Evolutionary conservation across 2,329 filamentous ascomycete genomes (phyloP).

Genomic region (Penicillium frequentans): DNA sequence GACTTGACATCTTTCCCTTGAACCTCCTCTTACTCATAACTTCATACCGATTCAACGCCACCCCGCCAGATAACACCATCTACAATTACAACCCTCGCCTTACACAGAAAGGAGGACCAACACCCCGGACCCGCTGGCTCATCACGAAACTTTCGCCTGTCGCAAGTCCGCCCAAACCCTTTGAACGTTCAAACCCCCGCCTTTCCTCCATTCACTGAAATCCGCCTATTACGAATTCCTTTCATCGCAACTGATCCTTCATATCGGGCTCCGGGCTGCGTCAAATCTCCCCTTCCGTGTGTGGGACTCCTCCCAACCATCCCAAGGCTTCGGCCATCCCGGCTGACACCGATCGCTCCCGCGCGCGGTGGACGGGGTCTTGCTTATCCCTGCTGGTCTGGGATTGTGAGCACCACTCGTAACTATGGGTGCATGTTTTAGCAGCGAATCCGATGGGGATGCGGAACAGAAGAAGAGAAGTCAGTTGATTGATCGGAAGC

Average conservation of each 20-base stretch:
- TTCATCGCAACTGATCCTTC: slow-evolving; percentile 2
- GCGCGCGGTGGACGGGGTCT: slow-evolving; percentile 24
- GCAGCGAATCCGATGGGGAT: slow-evolving; percentile 75
- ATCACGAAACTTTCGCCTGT: slow-evolving; percentile 5
- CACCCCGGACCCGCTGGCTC: not conserved
- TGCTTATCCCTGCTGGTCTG: slow-evolving; percentile 19
- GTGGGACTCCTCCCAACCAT: slow-evolving; percentile 17
- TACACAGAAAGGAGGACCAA: not conserved
- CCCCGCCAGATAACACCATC: not conserved
- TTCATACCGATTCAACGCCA: not conserved
- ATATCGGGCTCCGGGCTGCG: not conserved
- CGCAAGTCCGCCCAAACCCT: slow-evolving; percentile 6
- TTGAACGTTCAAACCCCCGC: slow-evolving; percentile 1
- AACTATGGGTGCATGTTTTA: slow-evolving; percentile 90
- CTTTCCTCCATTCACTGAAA: slow-evolving; percentile 4
- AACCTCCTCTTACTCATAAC: slow-evolving; percentile 4
- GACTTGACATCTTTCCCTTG: slow-evolving; percentile 6
- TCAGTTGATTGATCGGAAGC: slow-evolving; percentile 87
- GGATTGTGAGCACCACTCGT: slow-evolving; percentile 15
- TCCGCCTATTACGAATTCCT: not conserved
- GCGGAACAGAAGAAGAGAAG: slow-evolving; percentile 93
- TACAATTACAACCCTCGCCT: not conserved
- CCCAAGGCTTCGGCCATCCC: slow-evolving; percentile 22
- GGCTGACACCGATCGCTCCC: slow-evolving; percentile 27
- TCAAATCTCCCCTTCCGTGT: slow-evolving; percentile 6